Percentiles rank a stretch among this genome's conserved stretches.
Conservation (phyloP, 345 rosid species). For the Pistacia vera region DNA sequence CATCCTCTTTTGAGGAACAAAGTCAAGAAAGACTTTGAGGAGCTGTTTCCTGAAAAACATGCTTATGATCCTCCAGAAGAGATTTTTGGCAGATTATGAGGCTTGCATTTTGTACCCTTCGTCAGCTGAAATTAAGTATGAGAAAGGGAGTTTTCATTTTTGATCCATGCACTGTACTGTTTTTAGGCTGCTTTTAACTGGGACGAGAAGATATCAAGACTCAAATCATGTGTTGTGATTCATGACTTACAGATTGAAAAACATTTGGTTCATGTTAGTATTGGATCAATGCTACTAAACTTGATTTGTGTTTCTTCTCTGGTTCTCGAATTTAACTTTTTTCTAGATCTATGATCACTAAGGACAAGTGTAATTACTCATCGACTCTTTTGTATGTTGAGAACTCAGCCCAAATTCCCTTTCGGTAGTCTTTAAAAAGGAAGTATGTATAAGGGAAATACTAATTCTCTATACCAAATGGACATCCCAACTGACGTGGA, state of each 20-base stretch:
- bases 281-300: not conserved
- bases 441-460: too few species aligned
- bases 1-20: conserved; percentile 87
- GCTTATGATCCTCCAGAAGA: conserved; percentile 93
- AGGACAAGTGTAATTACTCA: too few species aligned
- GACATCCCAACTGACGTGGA: too few species aligned
- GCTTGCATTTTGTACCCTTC: conserved; percentile 18
- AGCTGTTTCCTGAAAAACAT: conserved; percentile 86
- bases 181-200: not conserved
- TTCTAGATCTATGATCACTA: too few species aligned
- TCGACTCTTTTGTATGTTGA: too few species aligned
- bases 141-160: not conserved
- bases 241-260: not conserved
- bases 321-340: too few species aligned
- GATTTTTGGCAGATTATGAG: conserved; percentile 72
- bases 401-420: too few species aligned
- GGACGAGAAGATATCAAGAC: not conserved
- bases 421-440: too few species aligned
- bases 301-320: not conserved
- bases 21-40: conserved; percentile 93
- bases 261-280: too few species aligned
- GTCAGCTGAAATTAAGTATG: not conserved
- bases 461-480: too few species aligned
- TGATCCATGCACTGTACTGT: not conserved
- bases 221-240: not conserved